Percentiles rank a stretch among this genome's conserved stretches.
Evolutionary conservation across 2,329 filamentous ascomycete genomes (phyloP).

Genomic region (Lojkania enalia): DNA sequence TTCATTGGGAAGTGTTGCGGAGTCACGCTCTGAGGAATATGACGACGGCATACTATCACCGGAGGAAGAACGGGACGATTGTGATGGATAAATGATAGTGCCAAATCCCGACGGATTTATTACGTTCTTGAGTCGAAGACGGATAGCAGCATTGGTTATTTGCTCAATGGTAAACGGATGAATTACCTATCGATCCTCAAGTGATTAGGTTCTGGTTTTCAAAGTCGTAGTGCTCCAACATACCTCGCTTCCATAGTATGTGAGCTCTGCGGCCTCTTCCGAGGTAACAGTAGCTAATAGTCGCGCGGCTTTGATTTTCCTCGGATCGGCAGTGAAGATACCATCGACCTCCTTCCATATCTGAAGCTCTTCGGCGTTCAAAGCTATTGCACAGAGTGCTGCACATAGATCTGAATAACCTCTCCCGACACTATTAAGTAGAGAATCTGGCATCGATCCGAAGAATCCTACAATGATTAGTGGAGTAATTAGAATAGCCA

Average conservation of each 20-base stretch:
- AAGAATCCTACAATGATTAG: conserved; percentile 68
- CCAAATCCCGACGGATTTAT: conserved; percentile 64
- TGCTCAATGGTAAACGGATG: conserved; percentile 98
- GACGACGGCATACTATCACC: conserved; percentile 45
- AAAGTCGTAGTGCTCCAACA: background rate
- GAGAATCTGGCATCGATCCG: conserved; percentile 81
- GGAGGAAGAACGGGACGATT: conserved; percentile 43
- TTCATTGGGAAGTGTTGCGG: background rate
- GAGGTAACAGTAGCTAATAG: conserved; percentile 83
- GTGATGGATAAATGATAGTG: conserved; percentile 47
- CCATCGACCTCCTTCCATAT: conserved; percentile 98
- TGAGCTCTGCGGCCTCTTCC: conserved; percentile 88
- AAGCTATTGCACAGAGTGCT: conserved; percentile 80
- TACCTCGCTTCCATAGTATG: conserved; percentile 52
- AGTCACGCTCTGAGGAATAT: conserved; percentile 42
- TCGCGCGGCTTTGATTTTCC: conserved; percentile 82
- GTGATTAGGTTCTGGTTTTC: background rate
- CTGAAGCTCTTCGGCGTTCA: conserved; percentile 80
- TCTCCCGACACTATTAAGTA: conserved; percentile 85
- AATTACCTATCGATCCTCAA: conserved; percentile 72
- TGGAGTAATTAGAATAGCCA: background rate
- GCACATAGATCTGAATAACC: conserved; percentile 95
- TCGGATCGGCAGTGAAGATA: conserved; percentile 80
- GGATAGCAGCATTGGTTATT: conserved; percentile 70
- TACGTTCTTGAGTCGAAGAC: conserved; percentile 83